Evolutionary conservation across 140 eudicot species (phyloP).

Genomic region (Ambrosia hybrid): DNA sequence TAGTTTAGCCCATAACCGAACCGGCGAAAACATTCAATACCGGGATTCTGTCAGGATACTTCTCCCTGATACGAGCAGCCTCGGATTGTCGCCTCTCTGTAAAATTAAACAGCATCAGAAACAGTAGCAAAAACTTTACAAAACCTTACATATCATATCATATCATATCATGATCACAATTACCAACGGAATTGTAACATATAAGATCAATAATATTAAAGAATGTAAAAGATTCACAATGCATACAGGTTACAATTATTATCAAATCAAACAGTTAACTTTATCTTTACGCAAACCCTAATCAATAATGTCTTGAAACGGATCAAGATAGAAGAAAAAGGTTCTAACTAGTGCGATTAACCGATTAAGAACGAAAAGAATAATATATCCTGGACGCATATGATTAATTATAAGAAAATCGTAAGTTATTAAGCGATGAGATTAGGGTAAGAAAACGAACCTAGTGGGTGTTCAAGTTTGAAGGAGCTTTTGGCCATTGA

Average conservation of each 20-base stretch:
- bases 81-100: conserved; percentile 93
- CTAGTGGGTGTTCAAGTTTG: conserved; percentile 85
- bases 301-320: not conserved
- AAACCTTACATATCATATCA: not conserved
- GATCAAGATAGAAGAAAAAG: not conserved
- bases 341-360: conserved; percentile 13
- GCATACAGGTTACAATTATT: not conserved
- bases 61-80: conserved; percentile 95
- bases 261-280: conserved; percentile 2
- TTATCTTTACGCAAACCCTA: conserved; percentile 19
- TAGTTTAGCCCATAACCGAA: not conserved
- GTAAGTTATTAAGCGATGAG: not conserved
- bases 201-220: not conserved
- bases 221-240: not conserved
- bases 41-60: conserved; percentile 94
- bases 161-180: not conserved
- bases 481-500: conserved; percentile 69
- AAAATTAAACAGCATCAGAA: conserved; percentile 4
- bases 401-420: not conserved
- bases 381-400: not conserved
- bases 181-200: not conserved
- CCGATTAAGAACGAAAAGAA: not conserved
- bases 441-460: conserved; percentile 29
- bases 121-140: not conserved
- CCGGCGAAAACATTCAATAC: conserved; percentile 30